Conservation (phyloP, 306 rosid genomes). For the Citrullus mucosospermus region DNA sequence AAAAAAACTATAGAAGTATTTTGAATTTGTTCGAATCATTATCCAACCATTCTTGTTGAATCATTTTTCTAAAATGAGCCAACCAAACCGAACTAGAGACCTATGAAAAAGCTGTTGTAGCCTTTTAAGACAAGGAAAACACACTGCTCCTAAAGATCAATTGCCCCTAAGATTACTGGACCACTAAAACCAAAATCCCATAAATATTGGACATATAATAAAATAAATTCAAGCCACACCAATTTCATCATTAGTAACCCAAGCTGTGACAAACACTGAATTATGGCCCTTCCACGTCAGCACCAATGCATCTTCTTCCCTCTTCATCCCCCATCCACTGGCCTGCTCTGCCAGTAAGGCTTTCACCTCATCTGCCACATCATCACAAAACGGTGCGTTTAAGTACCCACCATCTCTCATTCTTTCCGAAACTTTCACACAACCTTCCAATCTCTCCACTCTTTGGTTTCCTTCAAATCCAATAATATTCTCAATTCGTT, state of each 20-base stretch:
- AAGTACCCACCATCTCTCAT: slow-evolving; percentile 45
- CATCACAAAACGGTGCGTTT: slow-evolving; percentile 49
- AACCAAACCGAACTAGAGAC: background rate
- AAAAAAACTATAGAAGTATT: too few relatives aligned
- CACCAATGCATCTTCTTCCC: slow-evolving; percentile 66
- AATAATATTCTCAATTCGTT: slow-evolving; percentile 66
- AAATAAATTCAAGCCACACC: slow-evolving; percentile 8
- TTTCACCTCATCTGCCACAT: slow-evolving; percentile 52
- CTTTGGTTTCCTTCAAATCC: slow-evolving; percentile 63
- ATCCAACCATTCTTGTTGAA: too few relatives aligned
- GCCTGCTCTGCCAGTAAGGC: slow-evolving; percentile 84
- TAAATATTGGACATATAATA: too few relatives aligned
- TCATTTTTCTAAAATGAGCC: too few relatives aligned
- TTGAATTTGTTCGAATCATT: too few relatives aligned
- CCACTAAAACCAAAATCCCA: background rate
- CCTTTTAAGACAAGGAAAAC: background rate
- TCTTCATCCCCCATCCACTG: slow-evolving; percentile 98
- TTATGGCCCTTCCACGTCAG: slow-evolving; percentile 97
- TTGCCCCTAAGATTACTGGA: background rate
- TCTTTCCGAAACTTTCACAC: slow-evolving; percentile 37
- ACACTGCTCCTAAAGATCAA: background rate
- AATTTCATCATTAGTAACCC: slow-evolving; percentile 40
- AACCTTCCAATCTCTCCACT: slow-evolving; percentile 59
- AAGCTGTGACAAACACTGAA: slow-evolving; percentile 77
- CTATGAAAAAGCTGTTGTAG: background rate